Base-by-base conservation (phyloP, 2,329 filamentous ascomycete genomes). In the Lizonia empirigonia region DNA sequence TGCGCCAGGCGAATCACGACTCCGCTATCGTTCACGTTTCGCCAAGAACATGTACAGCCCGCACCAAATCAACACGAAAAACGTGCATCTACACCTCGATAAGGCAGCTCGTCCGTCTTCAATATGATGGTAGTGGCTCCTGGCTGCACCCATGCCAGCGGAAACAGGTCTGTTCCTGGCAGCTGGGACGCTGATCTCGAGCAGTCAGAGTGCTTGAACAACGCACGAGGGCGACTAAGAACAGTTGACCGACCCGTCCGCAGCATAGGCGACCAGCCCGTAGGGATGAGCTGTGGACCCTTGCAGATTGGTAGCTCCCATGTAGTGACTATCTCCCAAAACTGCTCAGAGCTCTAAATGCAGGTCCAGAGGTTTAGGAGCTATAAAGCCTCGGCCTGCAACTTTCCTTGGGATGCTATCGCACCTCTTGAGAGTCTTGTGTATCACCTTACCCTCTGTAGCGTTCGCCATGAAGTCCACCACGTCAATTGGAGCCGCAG, bases 401-500 rank as follows among this genome's bases (percentile, higher is more conserved):
- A 44, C 57, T 56, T 48, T 45, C 44, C 38, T 30, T 42, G 32
- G 40, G 34, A 44, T 52, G 53, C 29, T 27, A 63, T 64, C 58
- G 63, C 61, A 59, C 36, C 48, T 34, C 41, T 45, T 35, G 45
- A 44, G 58, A 59, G 59, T 47, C 51, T 56, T 53, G 52, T 50
- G 44, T 47, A 55, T 40, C 16, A 23, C 23, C 22, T 34, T 12
- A 30, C 50, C 53, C 53, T 63, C 49, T 44, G 44, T 55, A 50
- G 46, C 53, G 53, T 58, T 62, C 64, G 52, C 27, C 24, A 72
- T 73, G 70, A 69, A 66, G 60, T 60, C 60, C 39, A 55, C 55
- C 34, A 66, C 56, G 48, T 62, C 64, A 53, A 62, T 63, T 58
- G 53, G 55, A 56, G 58, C 62, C 40, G 61, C 63, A 41, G 65